A percentile compares a stretch with the other conserved stretches of the same genome.
phyloP scores from a whole-genome alignment of 139 green algal species.

The Chlorella sp. region DNA sequence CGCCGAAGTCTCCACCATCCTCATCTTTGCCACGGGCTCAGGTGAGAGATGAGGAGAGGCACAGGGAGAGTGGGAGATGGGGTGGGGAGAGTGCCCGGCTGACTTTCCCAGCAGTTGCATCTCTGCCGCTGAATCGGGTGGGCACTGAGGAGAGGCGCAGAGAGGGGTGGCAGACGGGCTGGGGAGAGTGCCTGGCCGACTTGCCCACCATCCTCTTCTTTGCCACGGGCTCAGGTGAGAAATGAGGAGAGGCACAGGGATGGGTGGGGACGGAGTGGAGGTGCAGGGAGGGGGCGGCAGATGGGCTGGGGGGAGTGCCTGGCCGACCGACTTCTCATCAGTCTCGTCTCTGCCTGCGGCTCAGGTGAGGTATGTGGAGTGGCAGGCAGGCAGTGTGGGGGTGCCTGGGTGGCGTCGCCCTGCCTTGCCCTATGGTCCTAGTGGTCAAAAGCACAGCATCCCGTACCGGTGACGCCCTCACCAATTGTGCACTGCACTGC shows the following conservation, averaged over 20 bases:
- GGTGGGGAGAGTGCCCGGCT: too few relatives aligned
- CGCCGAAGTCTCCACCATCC: constrained; percentile 61
- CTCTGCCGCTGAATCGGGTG: constrained; percentile 77
- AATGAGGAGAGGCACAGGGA: not conserved
- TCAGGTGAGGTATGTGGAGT: constrained; percentile 25
- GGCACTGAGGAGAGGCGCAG: not conserved
- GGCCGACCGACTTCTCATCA: constrained; percentile 61
- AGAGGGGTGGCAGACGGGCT: too few relatives aligned
- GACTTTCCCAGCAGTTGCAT: too few relatives aligned
- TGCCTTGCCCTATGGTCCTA: too few relatives aligned
- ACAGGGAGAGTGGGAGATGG: too few relatives aligned
- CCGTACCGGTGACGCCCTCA: too few relatives aligned
- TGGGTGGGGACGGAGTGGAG: not conserved
- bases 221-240: constrained; percentile 67
- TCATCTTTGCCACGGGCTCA: constrained; percentile 84
- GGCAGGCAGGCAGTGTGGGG: too few relatives aligned
- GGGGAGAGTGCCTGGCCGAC: constrained; percentile 23
- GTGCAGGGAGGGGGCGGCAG: too few relatives aligned
- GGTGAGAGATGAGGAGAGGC: not conserved
- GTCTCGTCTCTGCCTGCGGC: constrained; percentile 85
- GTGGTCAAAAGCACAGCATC: too few relatives aligned
- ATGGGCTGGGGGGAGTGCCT: constrained; percentile 74
- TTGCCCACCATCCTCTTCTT: constrained; percentile 79
- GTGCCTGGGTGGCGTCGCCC: too few relatives aligned
- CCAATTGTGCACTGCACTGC: too few relatives aligned